A percentile compares a stretch with the other conserved stretches of the same genome.
Evolutionary conservation across 345 rosid genomes (phyloP).

Genomic region (Gossypium raimondii): DNA sequence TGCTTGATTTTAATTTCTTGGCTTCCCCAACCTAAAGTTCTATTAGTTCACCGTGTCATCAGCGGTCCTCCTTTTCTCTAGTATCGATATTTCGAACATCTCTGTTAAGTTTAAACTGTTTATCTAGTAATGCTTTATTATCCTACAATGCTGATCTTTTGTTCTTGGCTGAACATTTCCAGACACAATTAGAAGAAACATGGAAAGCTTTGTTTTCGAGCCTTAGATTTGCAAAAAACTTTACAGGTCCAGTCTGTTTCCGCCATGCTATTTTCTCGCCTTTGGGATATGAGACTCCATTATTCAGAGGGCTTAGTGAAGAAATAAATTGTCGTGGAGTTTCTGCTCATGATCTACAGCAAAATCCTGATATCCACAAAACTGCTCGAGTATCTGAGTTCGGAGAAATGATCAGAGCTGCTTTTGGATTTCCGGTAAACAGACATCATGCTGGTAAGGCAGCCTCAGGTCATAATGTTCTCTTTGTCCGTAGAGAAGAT

Average conservation of each 20-base stretch:
- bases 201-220: constrained; percentile 87
- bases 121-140: neutral
- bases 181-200: constrained; percentile 87
- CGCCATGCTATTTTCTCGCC: constrained; percentile 77
- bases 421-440: constrained; percentile 68
- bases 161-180: constrained; percentile 21
- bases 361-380: constrained; percentile 48
- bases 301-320: constrained; percentile 65
- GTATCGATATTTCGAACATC: neutral
- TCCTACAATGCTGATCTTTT: constrained; percentile 9
- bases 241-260: constrained; percentile 71
- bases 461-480: constrained; percentile 48
- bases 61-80: neutral
- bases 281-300: constrained; percentile 75
- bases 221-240: constrained; percentile 63
- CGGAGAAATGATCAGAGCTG: constrained; percentile 85
- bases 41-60: neutral
- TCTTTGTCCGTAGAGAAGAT: constrained; percentile 84
- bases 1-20: neutral
- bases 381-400: constrained; percentile 85
- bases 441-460: constrained; percentile 50
- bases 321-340: constrained; percentile 60
- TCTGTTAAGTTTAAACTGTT: neutral
- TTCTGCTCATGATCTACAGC: constrained; percentile 54
- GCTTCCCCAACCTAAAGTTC: neutral